Base-by-base conservation (phyloP, 140 eudicot genomes). In the Anethum foeniculum region DNA sequence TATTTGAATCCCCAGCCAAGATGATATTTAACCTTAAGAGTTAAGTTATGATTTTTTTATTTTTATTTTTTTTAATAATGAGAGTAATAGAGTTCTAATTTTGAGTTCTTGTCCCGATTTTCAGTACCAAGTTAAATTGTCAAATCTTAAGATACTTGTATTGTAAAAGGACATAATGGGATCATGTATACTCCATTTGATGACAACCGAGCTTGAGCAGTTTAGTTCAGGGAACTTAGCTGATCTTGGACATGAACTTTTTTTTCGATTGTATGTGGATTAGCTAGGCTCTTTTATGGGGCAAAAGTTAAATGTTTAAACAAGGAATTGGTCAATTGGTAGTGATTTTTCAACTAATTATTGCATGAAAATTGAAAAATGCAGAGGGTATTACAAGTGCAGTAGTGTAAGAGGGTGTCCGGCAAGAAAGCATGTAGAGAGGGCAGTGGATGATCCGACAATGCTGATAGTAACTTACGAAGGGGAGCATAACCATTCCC, bases 341-440 rank as follows among this genome's bases (percentile, higher is more conserved):
- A 6, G 28, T 60, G 69, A 25, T 8, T n/a, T 60, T 9, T 7
- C 34, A 25, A 62, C 71, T 62, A 13, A 68, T 4, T 32, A 25
- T 30, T 68, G n/a, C 41, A 11, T 30, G 44, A 14, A 30, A 68
- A 30, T 62, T 27, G 43, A 15, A 32, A 32, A 27, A 0, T 47
- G 13, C 89, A 93, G 98, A 88, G 97, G 98, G 25, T 93, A 93
- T 83, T 93, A 93, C 83, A 93, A 91, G 84, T 93, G 98, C 43
- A 93, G 98, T 44, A 93, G 98, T 76, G 82, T 91, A 81, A 62
- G 97, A 80, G 98, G 97, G 11, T 93, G 98, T 67, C 97, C 98
- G 2, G 98, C 98, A 8, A 83, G 97, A 48, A 93, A 93, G 77
- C 98, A 93, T 47, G 98, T 93, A 16, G 98, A 93, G 83, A 82